Evolutionary conservation across 2,329 filamentous ascomycete species (phyloP), one percentile per base, ranked within the genome.

Genomic region (Microcera coccophila): DNA sequence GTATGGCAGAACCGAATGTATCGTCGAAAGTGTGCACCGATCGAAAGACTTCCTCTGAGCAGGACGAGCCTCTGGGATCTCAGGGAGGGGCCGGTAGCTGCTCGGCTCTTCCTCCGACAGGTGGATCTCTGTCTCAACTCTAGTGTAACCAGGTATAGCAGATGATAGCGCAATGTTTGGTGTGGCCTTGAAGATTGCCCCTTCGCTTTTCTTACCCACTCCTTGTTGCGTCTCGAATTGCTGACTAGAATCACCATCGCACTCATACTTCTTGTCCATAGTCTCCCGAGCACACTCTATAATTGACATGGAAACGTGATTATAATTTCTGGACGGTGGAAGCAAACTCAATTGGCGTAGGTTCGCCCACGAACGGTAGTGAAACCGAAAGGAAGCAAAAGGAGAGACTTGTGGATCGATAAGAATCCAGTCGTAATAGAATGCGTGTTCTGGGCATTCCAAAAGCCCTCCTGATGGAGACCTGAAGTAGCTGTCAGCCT

Each of bases 311-410:
- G n/a, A n/a, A n/a, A n/a, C n/a, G n/a, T n/a, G n/a, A n/a, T n/a
- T n/a, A n/a, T n/a, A n/a, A n/a, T 37, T 37, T 2, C 17, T 16
- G 11, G 22, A 35, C 11, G 44, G 34, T n/a, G 72, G 67, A 19
- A 76, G 67, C 4, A 81, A 59, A 40, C 73, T 74, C 9, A 79
- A 64, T 22, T 67, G 60, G 7, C 63, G 54, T 10, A 82, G 67
- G 41, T 69, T 71, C 9, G 67, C 63, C 70, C 69, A 73, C 5
- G 73, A 76, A 21, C 77, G 70, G 49, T 81, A 81, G 45, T 81
- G 74, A 47, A 81, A 78, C 19, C 67, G 67, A 46, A 81, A 81
- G 0, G 68, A 70, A 4, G 70, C 71, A 48, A 71, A 80, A 1
- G 78, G 78, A 2, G 58, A 64, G 33, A 79, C 71, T 41, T 67